Evolutionary conservation across 1,284 basidiomycete species (phyloP), one percentile per base, ranked within the genome.

Genomic region (Cryptococcus sp.): DNA sequence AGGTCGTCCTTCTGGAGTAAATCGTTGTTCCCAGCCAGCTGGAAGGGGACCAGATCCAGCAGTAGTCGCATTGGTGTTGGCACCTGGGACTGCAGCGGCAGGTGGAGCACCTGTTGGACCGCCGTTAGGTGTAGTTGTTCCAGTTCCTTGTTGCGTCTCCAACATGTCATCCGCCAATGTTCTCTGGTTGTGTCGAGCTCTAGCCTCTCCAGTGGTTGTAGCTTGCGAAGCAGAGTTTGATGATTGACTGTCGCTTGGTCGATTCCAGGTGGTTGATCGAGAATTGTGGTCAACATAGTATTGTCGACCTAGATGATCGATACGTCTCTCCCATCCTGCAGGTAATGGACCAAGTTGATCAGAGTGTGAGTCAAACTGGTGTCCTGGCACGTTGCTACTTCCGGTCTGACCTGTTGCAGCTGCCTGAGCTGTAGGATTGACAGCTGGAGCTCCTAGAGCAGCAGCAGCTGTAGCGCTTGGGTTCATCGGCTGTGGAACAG

Each of bases 1-100:
- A 1, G 95, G 91, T 48, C 96, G 83, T 4, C 95, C 95, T 77
- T 98, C 93, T n/a, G 94, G 88, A 1, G 94, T 98, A 70, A 90
- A 88, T 42, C 95, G 86, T 77, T 98, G 95, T 77, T 98, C 96
- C 96, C 96, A 98, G 14, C 95, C 96, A 15, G 90, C 84, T 0
- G 95, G 96, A 4, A 98, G 82, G 14, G 85, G 86, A 0, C 91
- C 91, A 2, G 83, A 80, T 6, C 90, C 90, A 45, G 86, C 83
- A 11, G 89, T 89, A 11, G 95, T 89, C 58, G 79, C 83, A 46
- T 64, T 66, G 58, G 50, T 65, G 72, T 69, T 81, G 43, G 71
- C 76, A 13, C 71, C 64, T 6, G 68, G 61, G 31, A 62, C 60
- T 11, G 61, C 61, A 3, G 53, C 59, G 31, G 56, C 59, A 31